These are phyloP conservation scores for Capsicum baccatum DNA, from an alignment of 257 asterid species.

Conservation along the genomic window DNA sequence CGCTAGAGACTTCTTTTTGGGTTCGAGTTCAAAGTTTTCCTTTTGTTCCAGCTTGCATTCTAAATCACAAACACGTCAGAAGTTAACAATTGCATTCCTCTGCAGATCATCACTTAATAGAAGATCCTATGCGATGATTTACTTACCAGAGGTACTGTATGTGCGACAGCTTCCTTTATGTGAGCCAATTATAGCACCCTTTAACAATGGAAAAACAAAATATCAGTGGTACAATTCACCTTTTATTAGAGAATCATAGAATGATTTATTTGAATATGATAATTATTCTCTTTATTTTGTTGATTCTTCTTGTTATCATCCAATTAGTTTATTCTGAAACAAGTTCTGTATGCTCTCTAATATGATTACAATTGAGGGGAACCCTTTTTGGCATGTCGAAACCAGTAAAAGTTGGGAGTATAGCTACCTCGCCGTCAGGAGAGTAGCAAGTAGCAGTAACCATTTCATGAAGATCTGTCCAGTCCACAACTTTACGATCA, in stretches of 20 bases:
- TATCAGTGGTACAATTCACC: background rate
- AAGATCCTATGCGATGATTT: background rate
- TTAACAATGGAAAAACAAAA: constrained; percentile 24
- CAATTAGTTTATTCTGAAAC: background rate
- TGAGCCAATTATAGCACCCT: constrained; percentile 68
- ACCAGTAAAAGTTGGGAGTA: background rate
- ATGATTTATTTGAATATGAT: background rate
- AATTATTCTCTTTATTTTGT: background rate
- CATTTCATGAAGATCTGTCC: constrained; percentile 72
- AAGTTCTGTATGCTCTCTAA: constrained; percentile 14
- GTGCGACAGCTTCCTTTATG: constrained; percentile 66
- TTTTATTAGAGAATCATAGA: background rate
- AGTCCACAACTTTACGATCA: constrained; percentile 68
- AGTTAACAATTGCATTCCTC: constrained; percentile 28
- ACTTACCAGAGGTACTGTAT: constrained; percentile 55
- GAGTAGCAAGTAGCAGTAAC: constrained; percentile 75
- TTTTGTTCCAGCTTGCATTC: constrained; percentile 61
- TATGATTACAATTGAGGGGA: constrained; percentile 29
- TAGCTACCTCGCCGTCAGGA: constrained; percentile 74
- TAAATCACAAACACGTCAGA: constrained; percentile 29
- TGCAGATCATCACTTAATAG: background rate
- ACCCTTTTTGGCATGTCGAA: background rate
- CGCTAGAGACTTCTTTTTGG: constrained; percentile 58
- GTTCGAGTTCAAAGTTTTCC: constrained; percentile 51
- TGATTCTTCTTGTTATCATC: background rate